These are phyloP conservation scores for Rutidosis leptorrhynchoides DNA, from an alignment of 129 eudicot genomes.

Conservation along the genomic window DNA sequence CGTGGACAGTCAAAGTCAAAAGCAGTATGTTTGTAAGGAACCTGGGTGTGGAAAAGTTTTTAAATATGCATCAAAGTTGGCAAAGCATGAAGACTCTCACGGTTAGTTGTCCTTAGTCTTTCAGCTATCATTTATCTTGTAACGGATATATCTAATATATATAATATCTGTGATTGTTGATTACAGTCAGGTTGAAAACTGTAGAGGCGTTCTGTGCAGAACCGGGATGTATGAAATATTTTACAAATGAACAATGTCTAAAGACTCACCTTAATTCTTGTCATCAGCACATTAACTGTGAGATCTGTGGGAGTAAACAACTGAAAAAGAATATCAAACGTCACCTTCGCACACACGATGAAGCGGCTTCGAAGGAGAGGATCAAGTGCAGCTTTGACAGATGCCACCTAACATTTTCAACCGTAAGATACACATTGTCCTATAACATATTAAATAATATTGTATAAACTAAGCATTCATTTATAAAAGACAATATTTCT, in stretches of 20 bases:
- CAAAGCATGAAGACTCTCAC: conserved; percentile 67
- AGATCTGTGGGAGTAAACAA: conserved; percentile 78
- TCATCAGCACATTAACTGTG: conserved; percentile 65
- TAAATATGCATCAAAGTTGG: conserved; percentile 60
- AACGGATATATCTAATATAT: too few relatives aligned
- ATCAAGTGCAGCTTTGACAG: conserved; percentile 57
- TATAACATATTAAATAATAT: background rate
- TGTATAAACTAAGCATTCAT: background rate
- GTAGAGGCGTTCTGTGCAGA: conserved; percentile 70
- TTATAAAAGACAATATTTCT: background rate
- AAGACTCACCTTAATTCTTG: conserved; percentile 59
- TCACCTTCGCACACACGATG: conserved; percentile 67
- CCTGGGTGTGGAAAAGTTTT: conserved; percentile 85
- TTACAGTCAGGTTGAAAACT: conserved; percentile 63
- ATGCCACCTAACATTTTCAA: conserved; percentile 59
- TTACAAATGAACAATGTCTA: conserved; percentile 57
- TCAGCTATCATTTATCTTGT: too few relatives aligned
- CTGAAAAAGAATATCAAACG: conserved; percentile 79
- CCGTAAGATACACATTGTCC: conserved; percentile 37
- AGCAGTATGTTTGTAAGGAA: conserved; percentile 56
- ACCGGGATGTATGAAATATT: conserved; percentile 59
- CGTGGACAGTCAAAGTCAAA: conserved; percentile 10
- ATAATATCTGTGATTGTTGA: too few relatives aligned
- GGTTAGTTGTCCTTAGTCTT: conserved; percentile 29
- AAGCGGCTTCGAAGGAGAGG: conserved; percentile 27